Evolutionary conservation across 768 basidiomycete species (phyloP).

Genomic region (Lactarius pseudohatsudake): DNA sequence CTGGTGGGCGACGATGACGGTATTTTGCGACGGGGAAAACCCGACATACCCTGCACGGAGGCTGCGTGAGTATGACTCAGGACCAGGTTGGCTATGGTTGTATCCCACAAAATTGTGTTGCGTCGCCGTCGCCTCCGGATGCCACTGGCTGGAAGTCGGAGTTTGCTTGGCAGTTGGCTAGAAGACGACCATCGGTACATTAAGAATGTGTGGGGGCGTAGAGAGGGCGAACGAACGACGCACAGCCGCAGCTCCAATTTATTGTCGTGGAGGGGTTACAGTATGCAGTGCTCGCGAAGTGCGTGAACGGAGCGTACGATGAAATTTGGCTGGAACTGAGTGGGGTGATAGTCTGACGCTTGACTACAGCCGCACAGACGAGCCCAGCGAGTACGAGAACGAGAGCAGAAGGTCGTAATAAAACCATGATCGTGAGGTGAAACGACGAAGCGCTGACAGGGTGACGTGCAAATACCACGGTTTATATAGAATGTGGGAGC

Average conservation of each 20-base stretch:
- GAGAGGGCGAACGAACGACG: not conserved
- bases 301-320: slow-evolving; percentile 34
- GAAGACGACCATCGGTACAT: not conserved
- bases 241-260: slow-evolving; percentile 36
- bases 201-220: not conserved
- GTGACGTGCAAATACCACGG: not conserved
- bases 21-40: slow-evolving; percentile 43
- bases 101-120: slow-evolving; percentile 44
- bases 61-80: not conserved
- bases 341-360: slow-evolving; percentile 28
- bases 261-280: slow-evolving; percentile 33
- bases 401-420: not conserved
- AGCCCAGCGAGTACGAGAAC: not conserved
- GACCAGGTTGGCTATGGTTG: not conserved
- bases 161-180: slow-evolving; percentile 50
- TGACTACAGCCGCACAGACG: not conserved
- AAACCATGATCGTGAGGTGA: not conserved
- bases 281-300: slow-evolving; percentile 37
- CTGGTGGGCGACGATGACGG: slow-evolving; percentile 41
- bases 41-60: slow-evolving; percentile 50
- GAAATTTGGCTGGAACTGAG: slow-evolving; percentile 33
- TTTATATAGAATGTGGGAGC: not conserved
- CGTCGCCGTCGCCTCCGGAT: slow-evolving; percentile 47
- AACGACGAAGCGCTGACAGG: too few species aligned
- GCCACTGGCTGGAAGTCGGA: slow-evolving; percentile 48